These are phyloP conservation scores for Epicoccum sorghinum DNA, from an alignment of 2,329 filamentous ascomycete genomes.

Conservation along the genomic window DNA sequence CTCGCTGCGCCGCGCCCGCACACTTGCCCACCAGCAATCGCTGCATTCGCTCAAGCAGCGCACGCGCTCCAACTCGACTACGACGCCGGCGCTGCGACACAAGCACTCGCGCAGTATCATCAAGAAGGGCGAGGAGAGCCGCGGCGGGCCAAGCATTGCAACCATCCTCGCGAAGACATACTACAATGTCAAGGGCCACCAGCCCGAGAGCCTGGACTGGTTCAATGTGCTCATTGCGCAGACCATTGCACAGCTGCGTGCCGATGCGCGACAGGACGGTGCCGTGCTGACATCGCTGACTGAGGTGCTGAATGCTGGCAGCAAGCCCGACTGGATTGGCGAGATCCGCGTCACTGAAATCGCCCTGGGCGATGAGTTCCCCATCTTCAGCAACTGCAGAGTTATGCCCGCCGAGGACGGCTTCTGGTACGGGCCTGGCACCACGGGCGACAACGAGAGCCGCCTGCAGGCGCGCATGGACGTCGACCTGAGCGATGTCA, in stretches of 20 bases:
- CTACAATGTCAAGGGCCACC: slow-evolving; percentile 94
- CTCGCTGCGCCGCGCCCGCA: slow-evolving; percentile 74
- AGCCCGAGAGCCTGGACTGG: slow-evolving; percentile 97
- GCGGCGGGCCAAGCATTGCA: slow-evolving; percentile 79
- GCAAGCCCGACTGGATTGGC: slow-evolving; percentile 88
- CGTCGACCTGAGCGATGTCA: slow-evolving; percentile 93
- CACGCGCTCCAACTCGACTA: slow-evolving; percentile 44
- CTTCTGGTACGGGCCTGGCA: slow-evolving; percentile 52
- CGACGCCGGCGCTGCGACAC: slow-evolving; percentile 38
- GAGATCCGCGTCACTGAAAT: slow-evolving; percentile 94
- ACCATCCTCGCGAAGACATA: slow-evolving; percentile 97
- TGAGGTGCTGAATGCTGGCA: slow-evolving; percentile 82
- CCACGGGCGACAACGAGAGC: slow-evolving; percentile 66
- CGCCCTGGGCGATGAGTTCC: slow-evolving; percentile 93
- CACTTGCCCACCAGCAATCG: slow-evolving; percentile 67
- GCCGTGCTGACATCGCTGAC: slow-evolving; percentile 86
- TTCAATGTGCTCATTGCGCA: slow-evolving; percentile 98
- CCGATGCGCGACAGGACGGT: slow-evolving; percentile 89
- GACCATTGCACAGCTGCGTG: slow-evolving; percentile 92
- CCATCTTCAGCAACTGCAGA: slow-evolving; percentile 97
- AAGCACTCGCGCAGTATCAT: slow-evolving; percentile 53
- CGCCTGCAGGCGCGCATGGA: slow-evolving; percentile 94
- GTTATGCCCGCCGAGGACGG: slow-evolving; percentile 90
- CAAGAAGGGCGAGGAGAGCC: slow-evolving; percentile 45
- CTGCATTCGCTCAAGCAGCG: slow-evolving; percentile 35